Conservation (phyloP, 805 yeast species). For the Yarrowia deformans region DNA sequence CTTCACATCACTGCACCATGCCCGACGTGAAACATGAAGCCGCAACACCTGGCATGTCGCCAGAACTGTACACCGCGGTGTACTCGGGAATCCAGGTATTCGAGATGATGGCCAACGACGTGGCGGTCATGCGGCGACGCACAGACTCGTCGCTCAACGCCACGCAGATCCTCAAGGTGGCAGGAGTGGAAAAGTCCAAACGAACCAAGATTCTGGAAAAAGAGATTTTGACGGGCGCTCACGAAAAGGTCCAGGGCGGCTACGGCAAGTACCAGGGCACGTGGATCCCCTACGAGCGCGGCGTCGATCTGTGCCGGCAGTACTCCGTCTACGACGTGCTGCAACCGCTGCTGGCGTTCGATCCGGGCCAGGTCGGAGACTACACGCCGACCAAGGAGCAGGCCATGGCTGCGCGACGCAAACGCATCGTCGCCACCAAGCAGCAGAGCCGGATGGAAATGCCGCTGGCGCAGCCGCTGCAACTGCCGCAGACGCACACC, state of each 20-base stretch:
- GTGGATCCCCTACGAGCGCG: slow-evolving; percentile 71
- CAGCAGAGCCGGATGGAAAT: slow-evolving; percentile 43
- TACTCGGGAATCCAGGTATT: slow-evolving; percentile 67
- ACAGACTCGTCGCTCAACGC: slow-evolving; percentile 73
- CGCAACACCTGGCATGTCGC: slow-evolving; percentile 14
- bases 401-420: slow-evolving; percentile 54
- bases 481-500: slow-evolving; percentile 40
- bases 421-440: slow-evolving; percentile 38
- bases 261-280: slow-evolving; percentile 80
- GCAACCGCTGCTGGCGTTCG: slow-evolving; percentile 59
- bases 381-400: slow-evolving; percentile 59
- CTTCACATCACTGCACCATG: neutral
- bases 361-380: slow-evolving; percentile 51
- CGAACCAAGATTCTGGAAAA: slow-evolving; percentile 69
- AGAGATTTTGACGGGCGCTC: slow-evolving; percentile 67
- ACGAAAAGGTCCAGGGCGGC: slow-evolving; percentile 77
- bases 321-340: slow-evolving; percentile 64
- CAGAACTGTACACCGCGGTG: slow-evolving; percentile 60
- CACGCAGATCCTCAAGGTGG: slow-evolving; percentile 72
- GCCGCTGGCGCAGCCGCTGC: slow-evolving; percentile 42
- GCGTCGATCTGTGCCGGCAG: slow-evolving; percentile 64
- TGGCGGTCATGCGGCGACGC: slow-evolving; percentile 71
- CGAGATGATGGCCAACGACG: slow-evolving; percentile 67
- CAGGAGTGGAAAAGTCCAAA: slow-evolving; percentile 69
- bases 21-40: slow-evolving; percentile 24